Base-by-base conservation (phyloP, 768 basidiomycete species). In the Macrolepiota dolichaula region DNA sequence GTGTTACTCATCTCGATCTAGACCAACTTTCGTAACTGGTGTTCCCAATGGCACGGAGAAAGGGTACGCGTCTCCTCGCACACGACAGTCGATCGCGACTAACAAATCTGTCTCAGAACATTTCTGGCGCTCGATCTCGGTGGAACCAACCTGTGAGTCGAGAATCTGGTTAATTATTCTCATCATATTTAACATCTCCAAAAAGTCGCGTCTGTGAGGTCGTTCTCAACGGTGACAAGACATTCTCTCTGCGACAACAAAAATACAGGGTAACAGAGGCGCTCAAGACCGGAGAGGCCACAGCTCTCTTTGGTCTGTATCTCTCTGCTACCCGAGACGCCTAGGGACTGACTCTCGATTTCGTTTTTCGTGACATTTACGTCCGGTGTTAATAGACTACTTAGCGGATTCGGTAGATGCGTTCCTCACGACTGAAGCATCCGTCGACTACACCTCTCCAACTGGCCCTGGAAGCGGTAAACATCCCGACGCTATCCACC, bases 111-210 rank as follows among this genome's bases (percentile, higher is more conserved):
- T 54, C 54, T 52, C 67, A 97, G 95, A 49, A 96, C 94, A 5
- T 99, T 97, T 75, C 85, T 98, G 56, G 96, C 97, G 3, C 82
- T 98, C 19, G 96, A 99, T 78, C 84, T 99, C 19, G 97, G 97
- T 42, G 97, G 97, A 59, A 99, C 97, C 24, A 99, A 99, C 72
- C 82, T 99, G 91, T 97, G 74, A 71, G 91, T 79, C 36, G 15
- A 47, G 11, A 25, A 40, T 53, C 49, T 25, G 29, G 7, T 1
- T 6, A 7, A 50, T 37, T 25, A 19, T 22, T 29, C 13, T 24
- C 44, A 38, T 52, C 42, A 36, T 50, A 51, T 55, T 54, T 50
- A 65, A 65, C 65, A 61, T 51, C 60, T n/a, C 61, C 42, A 29
- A 42, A 55, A 64, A 97, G 94, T 63, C 96, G 95, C 55, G 95